Evolutionary conservation across 768 basidiomycete genomes (phyloP).

Genomic region (Asterophora lycoperdoides): DNA sequence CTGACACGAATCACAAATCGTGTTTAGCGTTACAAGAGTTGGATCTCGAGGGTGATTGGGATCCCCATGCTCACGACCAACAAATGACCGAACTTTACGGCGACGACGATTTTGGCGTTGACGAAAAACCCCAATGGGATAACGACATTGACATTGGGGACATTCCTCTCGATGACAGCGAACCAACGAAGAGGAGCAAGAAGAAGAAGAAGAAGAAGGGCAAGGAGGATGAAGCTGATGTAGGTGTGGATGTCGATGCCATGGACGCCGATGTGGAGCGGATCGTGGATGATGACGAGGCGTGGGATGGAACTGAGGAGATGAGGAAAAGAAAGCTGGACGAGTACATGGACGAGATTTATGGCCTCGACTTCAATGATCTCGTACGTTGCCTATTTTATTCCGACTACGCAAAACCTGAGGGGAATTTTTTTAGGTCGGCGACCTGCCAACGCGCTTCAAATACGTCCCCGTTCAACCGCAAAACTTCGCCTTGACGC

Average conservation of each 20-base stretch:
- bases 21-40: constrained; percentile 56
- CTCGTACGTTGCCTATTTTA: constrained; percentile 52
- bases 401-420: constrained; percentile 1
- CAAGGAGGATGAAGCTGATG: constrained; percentile 35
- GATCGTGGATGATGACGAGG: constrained; percentile 49
- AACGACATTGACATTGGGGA: constrained; percentile 85
- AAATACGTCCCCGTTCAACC: constrained; percentile 73
- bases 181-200: constrained; percentile 40
- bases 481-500: constrained; percentile 63
- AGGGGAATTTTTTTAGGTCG: constrained; percentile 51
- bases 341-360: constrained; percentile 88
- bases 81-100: constrained; percentile 78
- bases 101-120: constrained; percentile 37
- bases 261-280: constrained; percentile 43
- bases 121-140: constrained; percentile 80
- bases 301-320: constrained; percentile 88
- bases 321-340: constrained; percentile 81
- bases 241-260: constrained; percentile 57
- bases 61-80: constrained; percentile 75
- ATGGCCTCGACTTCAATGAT: constrained; percentile 92
- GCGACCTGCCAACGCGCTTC: constrained; percentile 88
- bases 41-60: constrained; percentile 92
- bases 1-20: not conserved
- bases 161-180: constrained; percentile 40
- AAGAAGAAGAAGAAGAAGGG: constrained; percentile 57